Percentiles rank a stretch among this genome's conserved stretches.
These are phyloP conservation scores for Arctium lappa DNA, from an alignment of 129 eudicot species.

Conservation along the genomic window DNA sequence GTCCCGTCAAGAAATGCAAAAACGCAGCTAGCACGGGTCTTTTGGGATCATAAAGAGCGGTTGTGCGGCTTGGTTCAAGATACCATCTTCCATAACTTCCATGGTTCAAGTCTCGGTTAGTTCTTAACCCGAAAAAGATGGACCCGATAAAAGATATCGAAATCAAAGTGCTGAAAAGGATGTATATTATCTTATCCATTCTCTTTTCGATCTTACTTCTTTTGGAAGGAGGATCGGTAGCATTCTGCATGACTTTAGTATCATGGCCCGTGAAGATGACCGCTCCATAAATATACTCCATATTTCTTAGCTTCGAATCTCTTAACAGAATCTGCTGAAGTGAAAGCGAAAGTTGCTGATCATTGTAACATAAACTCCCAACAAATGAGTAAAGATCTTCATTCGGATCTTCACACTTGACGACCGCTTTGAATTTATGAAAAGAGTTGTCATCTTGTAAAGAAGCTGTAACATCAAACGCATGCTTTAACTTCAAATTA, in stretches of 20 bases:
- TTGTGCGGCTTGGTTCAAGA: conserved; percentile 68
- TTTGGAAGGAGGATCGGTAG: conserved; percentile 94
- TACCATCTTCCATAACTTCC: conserved; percentile 76
- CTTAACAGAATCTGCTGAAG: conserved; percentile 79
- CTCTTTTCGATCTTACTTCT: conserved; percentile 83
- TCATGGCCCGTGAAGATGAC: conserved; percentile 93
- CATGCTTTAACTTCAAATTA: conserved; percentile 84
- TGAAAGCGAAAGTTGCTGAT: conserved; percentile 59
- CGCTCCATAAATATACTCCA: conserved; percentile 73
- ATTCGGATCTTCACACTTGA: conserved; percentile 96
- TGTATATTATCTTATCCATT: conserved; percentile 83
- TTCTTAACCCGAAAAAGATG: conserved; percentile 68
- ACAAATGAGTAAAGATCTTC: conserved; percentile 83
- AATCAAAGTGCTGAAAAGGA: conserved; percentile 65
- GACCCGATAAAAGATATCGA: conserved; percentile 71
- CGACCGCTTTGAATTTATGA: conserved; percentile 60
- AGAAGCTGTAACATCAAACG: conserved; percentile 70
- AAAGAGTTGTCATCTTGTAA: conserved; percentile 56
- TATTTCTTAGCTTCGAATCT: conserved; percentile 88
- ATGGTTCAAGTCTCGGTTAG: conserved; percentile 46
- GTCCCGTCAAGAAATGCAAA: conserved; percentile 78
- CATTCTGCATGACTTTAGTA: conserved; percentile 95
- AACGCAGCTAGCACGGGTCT: conserved; percentile 74
- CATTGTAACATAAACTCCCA: conserved; percentile 58
- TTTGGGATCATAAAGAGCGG: conserved; percentile 65